Evolutionary conservation across 1,284 basidiomycete species (phyloP).

Genomic region (Sanghuangporus baumii): DNA sequence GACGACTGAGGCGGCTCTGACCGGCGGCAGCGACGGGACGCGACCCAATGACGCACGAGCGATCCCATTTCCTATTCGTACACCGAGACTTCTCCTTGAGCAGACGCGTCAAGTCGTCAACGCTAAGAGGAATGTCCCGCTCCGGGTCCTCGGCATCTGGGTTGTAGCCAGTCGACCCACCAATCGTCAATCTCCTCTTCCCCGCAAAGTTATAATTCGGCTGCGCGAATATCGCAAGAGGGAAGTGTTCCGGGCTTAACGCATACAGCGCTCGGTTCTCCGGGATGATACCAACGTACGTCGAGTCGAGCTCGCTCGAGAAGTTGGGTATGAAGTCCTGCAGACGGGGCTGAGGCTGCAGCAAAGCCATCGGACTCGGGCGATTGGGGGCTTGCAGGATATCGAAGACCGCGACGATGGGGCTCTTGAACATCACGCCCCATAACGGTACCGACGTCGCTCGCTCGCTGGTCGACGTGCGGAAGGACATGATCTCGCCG

Average conservation of each 20-base stretch:
- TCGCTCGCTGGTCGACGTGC: constrained; percentile 29
- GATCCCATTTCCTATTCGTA: constrained; percentile 37
- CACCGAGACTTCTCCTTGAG: constrained; percentile 32
- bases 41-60: constrained; percentile 57
- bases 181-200: constrained; percentile 9
- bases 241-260: constrained; percentile 69
- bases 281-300: constrained; percentile 71
- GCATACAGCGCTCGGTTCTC: constrained; percentile 62
- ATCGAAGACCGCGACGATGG: constrained; percentile 79
- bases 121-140: constrained; percentile 32
- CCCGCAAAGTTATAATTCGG: constrained; percentile 34
- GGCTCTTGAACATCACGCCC: constrained; percentile 49
- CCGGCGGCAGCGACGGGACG: constrained; percentile 31
- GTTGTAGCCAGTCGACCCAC: constrained; percentile 1
- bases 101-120: constrained; percentile 40
- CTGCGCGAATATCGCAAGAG: constrained; percentile 67
- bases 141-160: constrained; percentile 6
- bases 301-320: constrained; percentile 43
- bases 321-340: constrained; percentile 53
- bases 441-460: constrained; percentile 46
- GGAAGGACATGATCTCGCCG: constrained; percentile 72
- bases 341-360: constrained; percentile 70
- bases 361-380: constrained; percentile 62
- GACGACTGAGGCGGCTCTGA: constrained; percentile 11
- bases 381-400: constrained; percentile 47